phyloP scores from a whole-genome alignment of 2,329 filamentous ascomycete species.

The Fusarium globosum region DNA sequence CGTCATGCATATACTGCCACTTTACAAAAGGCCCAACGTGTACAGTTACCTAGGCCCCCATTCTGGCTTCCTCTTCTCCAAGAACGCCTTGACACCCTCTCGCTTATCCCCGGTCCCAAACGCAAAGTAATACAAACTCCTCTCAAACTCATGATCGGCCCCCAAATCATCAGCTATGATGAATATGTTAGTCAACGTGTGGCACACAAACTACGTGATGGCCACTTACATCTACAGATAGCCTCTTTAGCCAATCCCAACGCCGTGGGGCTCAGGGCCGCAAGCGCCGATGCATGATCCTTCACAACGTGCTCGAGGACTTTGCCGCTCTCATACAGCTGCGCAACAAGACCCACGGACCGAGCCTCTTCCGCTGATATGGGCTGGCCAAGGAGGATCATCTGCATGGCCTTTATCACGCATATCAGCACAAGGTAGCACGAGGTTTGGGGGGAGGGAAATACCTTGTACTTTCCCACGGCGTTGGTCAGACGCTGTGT shows the following conservation, averaged over 20 bases:
- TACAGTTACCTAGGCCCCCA: conserved; percentile 27
- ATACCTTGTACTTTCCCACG: conserved; percentile 53
- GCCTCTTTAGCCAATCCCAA: conserved; percentile 47
- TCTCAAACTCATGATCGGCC: conserved; percentile 49
- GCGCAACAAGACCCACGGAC: conserved; percentile 42
- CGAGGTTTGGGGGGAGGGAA: not conserved
- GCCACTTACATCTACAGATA: conserved; percentile 42
- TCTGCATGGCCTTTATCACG: conserved; percentile 47
- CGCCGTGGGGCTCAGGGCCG: conserved; percentile 41
- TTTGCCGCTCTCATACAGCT: conserved; percentile 43
- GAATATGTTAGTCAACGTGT: not conserved
- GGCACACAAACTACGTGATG: not conserved
- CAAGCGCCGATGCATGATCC: conserved; percentile 42
- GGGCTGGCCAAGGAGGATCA: conserved; percentile 46
- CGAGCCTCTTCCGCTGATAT: conserved; percentile 44
- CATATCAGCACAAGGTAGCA: not conserved
- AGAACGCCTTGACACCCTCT: conserved; percentile 47
- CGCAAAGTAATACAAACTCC: conserved; percentile 51
- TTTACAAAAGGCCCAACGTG: not conserved
- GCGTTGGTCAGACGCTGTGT: conserved; percentile 55
- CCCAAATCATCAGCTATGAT: conserved; percentile 42
- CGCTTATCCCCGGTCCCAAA: conserved; percentile 49
- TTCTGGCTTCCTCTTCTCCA: conserved; percentile 43
- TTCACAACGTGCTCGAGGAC: conserved; percentile 44
- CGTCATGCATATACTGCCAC: conserved; percentile 2